Base-by-base conservation (phyloP, 495 filamentous ascomycete genomes). In the Pyrenopolyporus hunteri region DNA sequence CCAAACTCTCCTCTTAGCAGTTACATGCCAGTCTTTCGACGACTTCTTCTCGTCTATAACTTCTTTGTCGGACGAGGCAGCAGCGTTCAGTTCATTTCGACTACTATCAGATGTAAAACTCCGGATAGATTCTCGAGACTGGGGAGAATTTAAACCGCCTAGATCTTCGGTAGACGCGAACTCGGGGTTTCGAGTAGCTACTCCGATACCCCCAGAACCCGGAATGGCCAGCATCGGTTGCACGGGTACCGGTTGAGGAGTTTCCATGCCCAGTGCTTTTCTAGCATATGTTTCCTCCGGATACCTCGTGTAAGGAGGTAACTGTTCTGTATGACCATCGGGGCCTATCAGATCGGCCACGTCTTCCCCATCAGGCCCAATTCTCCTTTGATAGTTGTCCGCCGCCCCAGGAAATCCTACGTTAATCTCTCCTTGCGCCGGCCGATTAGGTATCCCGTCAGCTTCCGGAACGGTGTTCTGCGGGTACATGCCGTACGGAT, bases 231-330 rank as follows among this genome's bases (percentile, higher is more conserved):
- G 47, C 23, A 65, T 51, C 26, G 57, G 70, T 54, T 64, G 64
- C 23, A 47, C 47, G 26, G 64, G 54, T 19, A 53, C 49, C 29
- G 67, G 40, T 7, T 52, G 66, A 25, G 53, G 49, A 23, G 40
- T 49, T 33, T 65, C 49, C 25, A 65, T 16, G 1, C 53, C 64
- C 4, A 63, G 22, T 22, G 73, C 48, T 63, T 78, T 76, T 50
- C 70, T 69, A 17, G 60, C 68, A 62, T 78, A 73, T 8, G 67
- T 74, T 4, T 82, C 86, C 40, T 88, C 84, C 1, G 90, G 87
- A 70, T 90, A 93, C 59, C 88, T 82, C 9, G 91, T 88, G 74
- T 97, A 97, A 9, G 93, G 93, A 13, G 93, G 93, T 26, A 96
- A 77, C 62, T 92, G 90, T 69, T 97, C 93, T 2, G 89, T 88